These are phyloP conservation scores for Leishmania braziliensis DNA, from an alignment of 208 protist species.

Conservation along the genomic window DNA sequence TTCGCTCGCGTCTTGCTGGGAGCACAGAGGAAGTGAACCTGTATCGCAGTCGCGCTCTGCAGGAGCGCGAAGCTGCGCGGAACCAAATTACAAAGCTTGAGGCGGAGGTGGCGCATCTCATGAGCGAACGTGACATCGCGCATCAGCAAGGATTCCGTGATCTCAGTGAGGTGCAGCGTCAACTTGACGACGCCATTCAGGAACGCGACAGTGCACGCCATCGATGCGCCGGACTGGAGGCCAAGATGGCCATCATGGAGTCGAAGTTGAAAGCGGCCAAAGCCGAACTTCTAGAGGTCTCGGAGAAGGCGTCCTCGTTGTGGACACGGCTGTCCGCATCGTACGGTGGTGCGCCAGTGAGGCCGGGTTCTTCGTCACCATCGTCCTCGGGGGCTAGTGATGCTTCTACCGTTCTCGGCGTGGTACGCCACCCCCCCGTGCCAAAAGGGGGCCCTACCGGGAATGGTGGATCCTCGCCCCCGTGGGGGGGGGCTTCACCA, in stretches of 20 bases:
- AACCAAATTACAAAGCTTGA: neutral
- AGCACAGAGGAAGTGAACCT: neutral
- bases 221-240: neutral
- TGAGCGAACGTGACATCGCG: neutral
- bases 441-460: too few species aligned
- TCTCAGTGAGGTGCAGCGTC: too few species aligned
- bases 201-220: conserved; percentile 7
- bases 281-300: conserved; percentile 1
- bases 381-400: neutral
- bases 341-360: neutral
- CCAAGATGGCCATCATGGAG: conserved; percentile 8
- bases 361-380: neutral
- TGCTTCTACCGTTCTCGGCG: neutral
- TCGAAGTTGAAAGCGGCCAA: conserved; percentile 9
- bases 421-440: too few species aligned
- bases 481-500: too few species aligned
- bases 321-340: conserved; percentile 1
- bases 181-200: conserved; percentile 1
- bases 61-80: neutral
- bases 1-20: neutral
- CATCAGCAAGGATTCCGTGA: too few species aligned
- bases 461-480: too few species aligned
- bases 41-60: neutral
- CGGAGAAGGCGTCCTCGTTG: conserved; percentile 9
- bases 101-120: conserved; percentile 1